Conservation (phyloP, 2,329 filamentous ascomycete genomes). For the Pseudogymnoascus sp. region DNA sequence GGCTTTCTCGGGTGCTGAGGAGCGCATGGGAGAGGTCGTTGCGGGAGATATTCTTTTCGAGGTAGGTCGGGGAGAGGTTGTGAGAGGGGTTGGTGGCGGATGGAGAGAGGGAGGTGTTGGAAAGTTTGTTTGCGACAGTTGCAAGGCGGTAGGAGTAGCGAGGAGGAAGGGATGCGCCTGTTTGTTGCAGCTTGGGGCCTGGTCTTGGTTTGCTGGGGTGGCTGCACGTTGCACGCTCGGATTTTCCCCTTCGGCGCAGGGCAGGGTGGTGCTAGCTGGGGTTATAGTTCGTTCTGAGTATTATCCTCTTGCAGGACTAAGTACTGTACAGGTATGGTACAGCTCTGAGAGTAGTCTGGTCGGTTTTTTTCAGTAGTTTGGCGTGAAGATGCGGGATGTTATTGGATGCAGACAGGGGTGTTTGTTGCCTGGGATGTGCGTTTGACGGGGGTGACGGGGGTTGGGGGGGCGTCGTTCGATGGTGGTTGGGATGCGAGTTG, state of each 20-base stretch:
- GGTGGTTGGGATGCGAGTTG: constrained; percentile 5
- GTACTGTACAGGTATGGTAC: constrained; percentile 6
- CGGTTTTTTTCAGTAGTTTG: neutral
- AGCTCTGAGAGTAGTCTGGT: neutral
- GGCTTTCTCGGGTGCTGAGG: constrained; percentile 10
- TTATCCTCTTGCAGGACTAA: neutral
- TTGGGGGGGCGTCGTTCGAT: neutral
- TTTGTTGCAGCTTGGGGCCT: constrained; percentile 1
- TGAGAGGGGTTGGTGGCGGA: constrained; percentile 7
- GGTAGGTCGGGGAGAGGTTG: neutral
- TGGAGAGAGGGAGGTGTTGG: neutral
- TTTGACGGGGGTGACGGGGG: neutral
- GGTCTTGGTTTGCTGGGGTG: constrained; percentile 5
- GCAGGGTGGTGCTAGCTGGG: neutral
- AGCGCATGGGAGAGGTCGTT: constrained; percentile 3
- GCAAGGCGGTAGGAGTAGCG: neutral
- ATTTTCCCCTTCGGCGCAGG: constrained; percentile 8
- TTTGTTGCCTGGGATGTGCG: neutral
- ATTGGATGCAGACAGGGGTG: neutral
- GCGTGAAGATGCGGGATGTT: neutral
- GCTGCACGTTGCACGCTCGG: constrained; percentile 7
- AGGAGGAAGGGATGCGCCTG: neutral
- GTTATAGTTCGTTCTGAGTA: neutral
- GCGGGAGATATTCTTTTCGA: neutral
- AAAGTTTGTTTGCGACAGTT: constrained; percentile 6